phyloP scores from a whole-genome alignment of 2,329 filamentous ascomycete species.

The Acarospora socialis region DNA sequence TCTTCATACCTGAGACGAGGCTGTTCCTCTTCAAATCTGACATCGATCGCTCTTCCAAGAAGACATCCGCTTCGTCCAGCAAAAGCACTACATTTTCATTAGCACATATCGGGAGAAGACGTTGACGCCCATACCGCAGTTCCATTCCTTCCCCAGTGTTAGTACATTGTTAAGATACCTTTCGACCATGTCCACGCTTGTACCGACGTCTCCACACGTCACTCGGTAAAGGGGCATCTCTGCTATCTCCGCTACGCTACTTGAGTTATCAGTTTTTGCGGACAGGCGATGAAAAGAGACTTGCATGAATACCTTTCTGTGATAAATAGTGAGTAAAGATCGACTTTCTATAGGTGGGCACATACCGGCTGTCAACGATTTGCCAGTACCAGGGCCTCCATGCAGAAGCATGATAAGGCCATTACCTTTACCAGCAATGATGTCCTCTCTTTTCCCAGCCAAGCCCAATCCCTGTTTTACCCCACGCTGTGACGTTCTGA shows the following conservation, averaged over 20 bases:
- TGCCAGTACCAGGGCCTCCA: constrained; percentile 26
- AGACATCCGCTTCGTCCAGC: constrained; percentile 20
- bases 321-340: too few species aligned
- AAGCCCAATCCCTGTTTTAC: constrained; percentile 8
- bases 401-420: constrained; percentile 25
- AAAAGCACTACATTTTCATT: too few species aligned
- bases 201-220: constrained; percentile 28
- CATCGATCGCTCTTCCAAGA: constrained; percentile 14
- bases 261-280: too few species aligned
- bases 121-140: too few species aligned
- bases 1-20: constrained; percentile 14
- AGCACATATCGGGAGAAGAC: too few species aligned
- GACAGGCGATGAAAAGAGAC: too few species aligned
- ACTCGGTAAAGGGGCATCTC: constrained; percentile 27
- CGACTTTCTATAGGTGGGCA: too few species aligned
- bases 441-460: constrained; percentile 18
- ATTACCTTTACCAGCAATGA: constrained; percentile 25
- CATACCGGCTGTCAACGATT: constrained; percentile 24
- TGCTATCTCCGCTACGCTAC: constrained; percentile 27
- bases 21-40: constrained; percentile 16
- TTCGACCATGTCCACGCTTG: constrained; percentile 23
- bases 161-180: constrained; percentile 25
- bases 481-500: constrained; percentile 8
- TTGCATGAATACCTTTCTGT: too few species aligned
- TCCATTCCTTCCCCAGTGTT: constrained; percentile 24